Conservation (phyloP, 805 yeast species). For the Saccharomycopsis capsularis region DNA sequence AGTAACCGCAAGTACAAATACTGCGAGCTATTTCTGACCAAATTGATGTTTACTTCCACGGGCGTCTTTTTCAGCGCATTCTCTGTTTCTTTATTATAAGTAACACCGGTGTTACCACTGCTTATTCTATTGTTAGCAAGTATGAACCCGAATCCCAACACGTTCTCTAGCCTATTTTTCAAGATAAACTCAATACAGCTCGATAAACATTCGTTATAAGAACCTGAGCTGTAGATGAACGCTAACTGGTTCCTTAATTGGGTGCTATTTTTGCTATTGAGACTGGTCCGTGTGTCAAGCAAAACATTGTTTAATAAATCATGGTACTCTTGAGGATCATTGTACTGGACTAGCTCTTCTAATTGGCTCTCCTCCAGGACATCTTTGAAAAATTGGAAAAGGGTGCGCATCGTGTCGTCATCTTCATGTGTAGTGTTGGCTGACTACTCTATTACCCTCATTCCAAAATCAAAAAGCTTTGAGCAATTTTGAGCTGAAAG, state of each 20-base stretch:
- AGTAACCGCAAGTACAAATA: background rate
- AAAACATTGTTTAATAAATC: slow-evolving; percentile 3
- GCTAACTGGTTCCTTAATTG: no score
- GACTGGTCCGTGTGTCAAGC: no score
- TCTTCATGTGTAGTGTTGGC: no score
- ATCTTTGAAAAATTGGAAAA: no score
- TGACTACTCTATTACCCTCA: no score
- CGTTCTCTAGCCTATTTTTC: background rate
- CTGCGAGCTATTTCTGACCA: background rate
- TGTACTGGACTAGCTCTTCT: background rate
- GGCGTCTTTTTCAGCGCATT: no score
- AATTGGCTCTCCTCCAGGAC: no score
- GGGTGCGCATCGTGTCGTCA: no score
- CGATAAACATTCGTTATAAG: slow-evolving; percentile 1
- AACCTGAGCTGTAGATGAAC: background rate
- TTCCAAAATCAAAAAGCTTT: no score
- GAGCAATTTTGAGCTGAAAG: no score
- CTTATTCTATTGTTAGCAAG: background rate
- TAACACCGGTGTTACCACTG: background rate
- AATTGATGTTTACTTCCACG: background rate
- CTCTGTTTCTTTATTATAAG: background rate
- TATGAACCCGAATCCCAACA: slow-evolving; percentile 6
- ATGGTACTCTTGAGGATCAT: slow-evolving; percentile 11
- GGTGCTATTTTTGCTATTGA: no score
- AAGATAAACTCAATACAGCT: slow-evolving; percentile 9